Base-by-base conservation (phyloP, 2,329 filamentous ascomycete species). In the Biscogniauxia sp. region DNA sequence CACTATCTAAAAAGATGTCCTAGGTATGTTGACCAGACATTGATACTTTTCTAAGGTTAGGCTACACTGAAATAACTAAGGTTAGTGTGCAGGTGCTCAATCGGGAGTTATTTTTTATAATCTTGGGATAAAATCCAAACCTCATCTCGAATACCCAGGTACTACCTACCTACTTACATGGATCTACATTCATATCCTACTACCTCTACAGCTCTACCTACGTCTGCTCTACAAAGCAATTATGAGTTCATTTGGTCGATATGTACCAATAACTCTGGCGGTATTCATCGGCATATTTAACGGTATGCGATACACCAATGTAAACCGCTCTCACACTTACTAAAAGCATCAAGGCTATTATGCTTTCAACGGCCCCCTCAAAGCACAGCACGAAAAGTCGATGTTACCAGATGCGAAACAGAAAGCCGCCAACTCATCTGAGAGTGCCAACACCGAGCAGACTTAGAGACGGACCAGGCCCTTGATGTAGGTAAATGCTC, bases 251-350 rank as follows among this genome's bases (percentile, higher is more conserved):
- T 64, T 68, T 51, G 49, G 45, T 37, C 62, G 66, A 17, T 50
- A 58, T 20, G 53, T 68, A 28, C 66, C 66, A 5, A 41, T 70
- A 17, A 53, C 64, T 53, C 37, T 73, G 20, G 72, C 72, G 5
- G 55, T 72, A 26, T 58, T 64, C 8, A 63, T 67, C 51, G 72
- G 72, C 19, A 53, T 73, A 25, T 65, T 51, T 20, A 73, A 71
- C 51, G 72, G 72, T 73, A 68, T 23, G 61, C 8, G n/a, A 54
- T 56, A 50, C 49, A 15, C 28, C 19, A 23, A 23, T 23, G 23
- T 5, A 7, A 53, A 32, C 20, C 56, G 56, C 9, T 13, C 19
- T 26, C 15, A 53, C 63, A 28, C 57, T 67, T 45, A 66, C 51
- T 13, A 60, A 45, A 51, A 37, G 28, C 26, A 37, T 55, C 45